Base-by-base conservation (phyloP, 2,329 filamentous ascomycete species). In the Colletotrichum plurivorum region DNA sequence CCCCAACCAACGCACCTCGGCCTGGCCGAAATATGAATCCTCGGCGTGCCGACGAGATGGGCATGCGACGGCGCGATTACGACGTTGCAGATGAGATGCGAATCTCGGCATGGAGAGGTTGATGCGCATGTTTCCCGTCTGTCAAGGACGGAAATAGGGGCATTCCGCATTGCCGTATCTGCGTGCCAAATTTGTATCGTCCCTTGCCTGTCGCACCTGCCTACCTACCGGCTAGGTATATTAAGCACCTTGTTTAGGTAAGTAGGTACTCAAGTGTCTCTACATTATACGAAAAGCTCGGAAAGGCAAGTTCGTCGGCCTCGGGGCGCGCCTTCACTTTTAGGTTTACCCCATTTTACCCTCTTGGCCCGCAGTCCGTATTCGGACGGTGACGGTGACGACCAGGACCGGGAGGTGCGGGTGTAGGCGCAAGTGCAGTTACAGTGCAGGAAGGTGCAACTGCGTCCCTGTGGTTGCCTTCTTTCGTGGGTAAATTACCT, bases 361-460 rank as follows among this genome's bases (percentile, higher is more conserved):
- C 20, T 2, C 39, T 25, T 43, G 9, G 31, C 22, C 25, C 27
- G 53, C 52, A 61, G 39, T 18, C 39, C 59, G 59, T 46, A 54
- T 46, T 46, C 22, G 39, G 59, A 20, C 20, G 13, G 46, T 18
- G 45, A 18, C 13, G 41, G 15, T 13, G 10, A 16, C 22, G 57
- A 60, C 57, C 39, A 61, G 58, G 48, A 53, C 58, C 58, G 39
- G 49, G 49, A 46, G 49, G 59, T 53, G 59, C 36, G 59, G 59
- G 59, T 62, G 49, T 49, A 54, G 49, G 7, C 53, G 49, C 27
- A 31, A 31, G 59, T 54, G 49, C 58, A 53, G 58, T 22, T 13
- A 5, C 13, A 20, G 16, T 48, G 18, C 18, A 20, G n/a, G 18
- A 18, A 48, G 20, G 48, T 20, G 31, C 46, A 15, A 43, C 25